Evolutionary conservation across 345 rosid genomes (phyloP).

Genomic region (Linum trigynum): DNA sequence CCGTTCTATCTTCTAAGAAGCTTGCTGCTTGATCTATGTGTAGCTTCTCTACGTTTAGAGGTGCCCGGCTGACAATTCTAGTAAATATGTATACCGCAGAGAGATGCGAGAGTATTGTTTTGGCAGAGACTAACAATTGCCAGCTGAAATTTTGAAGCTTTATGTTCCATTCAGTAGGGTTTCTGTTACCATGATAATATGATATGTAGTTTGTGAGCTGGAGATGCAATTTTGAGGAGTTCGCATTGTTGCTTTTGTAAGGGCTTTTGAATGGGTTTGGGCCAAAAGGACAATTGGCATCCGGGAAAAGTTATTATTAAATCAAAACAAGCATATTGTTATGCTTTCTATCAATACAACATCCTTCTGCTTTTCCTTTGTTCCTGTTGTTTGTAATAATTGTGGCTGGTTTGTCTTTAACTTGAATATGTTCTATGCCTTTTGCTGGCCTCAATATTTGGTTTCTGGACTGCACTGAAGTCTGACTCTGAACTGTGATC

Average conservation of each 20-base stretch:
- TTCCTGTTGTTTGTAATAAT: no score
- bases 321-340: neutral
- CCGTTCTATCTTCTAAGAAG: constrained; percentile 12
- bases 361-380: no score
- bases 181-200: neutral
- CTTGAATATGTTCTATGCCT: neutral
- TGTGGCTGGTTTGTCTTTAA: neutral
- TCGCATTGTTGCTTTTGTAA: no score
- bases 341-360: neutral
- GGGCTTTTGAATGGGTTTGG: no score
- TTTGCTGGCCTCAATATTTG: neutral
- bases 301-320: neutral
- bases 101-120: neutral
- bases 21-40: constrained; percentile 15
- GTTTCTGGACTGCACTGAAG: no score
- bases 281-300: neutral
- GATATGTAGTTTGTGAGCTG: neutral
- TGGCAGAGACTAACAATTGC: neutral
- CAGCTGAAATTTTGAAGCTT: neutral
- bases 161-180: neutral
- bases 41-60: neutral
- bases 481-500: no score
- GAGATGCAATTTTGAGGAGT: neutral
- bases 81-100: constrained; percentile 11
- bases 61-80: neutral